Percentiles rank a stretch among this genome's conserved stretches.
These are phyloP conservation scores for Aspergillus ochraceus DNA, from an alignment of 2,329 filamentous ascomycete genomes.

Conservation along the genomic window DNA sequence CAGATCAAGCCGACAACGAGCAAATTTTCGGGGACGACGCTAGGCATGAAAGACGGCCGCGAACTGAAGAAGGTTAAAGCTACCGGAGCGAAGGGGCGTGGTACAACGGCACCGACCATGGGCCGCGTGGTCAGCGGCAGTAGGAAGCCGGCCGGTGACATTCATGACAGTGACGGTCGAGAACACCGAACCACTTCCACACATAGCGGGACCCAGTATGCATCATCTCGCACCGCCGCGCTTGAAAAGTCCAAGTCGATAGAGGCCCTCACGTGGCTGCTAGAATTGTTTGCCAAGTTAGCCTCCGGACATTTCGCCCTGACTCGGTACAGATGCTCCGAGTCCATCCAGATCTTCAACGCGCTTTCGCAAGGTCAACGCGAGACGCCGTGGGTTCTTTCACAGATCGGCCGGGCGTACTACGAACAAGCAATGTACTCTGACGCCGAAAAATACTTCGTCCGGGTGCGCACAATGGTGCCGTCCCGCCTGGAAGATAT, in stretches of 20 bases:
- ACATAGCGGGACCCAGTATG: slow-evolving; percentile 23
- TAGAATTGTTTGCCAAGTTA: slow-evolving; percentile 80
- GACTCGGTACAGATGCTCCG: slow-evolving; percentile 73
- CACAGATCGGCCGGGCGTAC: slow-evolving; percentile 84
- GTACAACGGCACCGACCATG: slow-evolving; percentile 67
- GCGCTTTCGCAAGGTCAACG: slow-evolving; percentile 72
- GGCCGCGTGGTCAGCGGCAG: slow-evolving; percentile 89
- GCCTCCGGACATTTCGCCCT: slow-evolving; percentile 77
- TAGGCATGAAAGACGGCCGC: slow-evolving; percentile 63
- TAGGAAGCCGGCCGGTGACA: slow-evolving; percentile 62
- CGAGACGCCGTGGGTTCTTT: slow-evolving; percentile 90
- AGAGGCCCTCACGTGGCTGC: slow-evolving; percentile 72
- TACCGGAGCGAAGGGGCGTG: slow-evolving; percentile 67
- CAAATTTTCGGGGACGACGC: slow-evolving; percentile 61
- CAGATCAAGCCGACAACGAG: slow-evolving; percentile 65
- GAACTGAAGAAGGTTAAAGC: slow-evolving; percentile 84
- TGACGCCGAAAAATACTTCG: slow-evolving; percentile 85
- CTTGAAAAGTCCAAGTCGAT: slow-evolving; percentile 65
- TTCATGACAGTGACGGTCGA: slow-evolving; percentile 68
- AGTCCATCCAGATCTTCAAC: slow-evolving; percentile 73
- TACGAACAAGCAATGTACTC: slow-evolving; percentile 86
- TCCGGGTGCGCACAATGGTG: slow-evolving; percentile 72
- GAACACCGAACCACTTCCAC: slow-evolving; percentile 51
- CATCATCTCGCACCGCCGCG: slow-evolving; percentile 31
- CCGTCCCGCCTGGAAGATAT: slow-evolving; percentile 88